A percentile compares a stretch with the other conserved stretches of the same genome.
Evolutionary conservation across 352 stramenopile species (phyloP).

Genomic region (Pythium volutum): DNA sequence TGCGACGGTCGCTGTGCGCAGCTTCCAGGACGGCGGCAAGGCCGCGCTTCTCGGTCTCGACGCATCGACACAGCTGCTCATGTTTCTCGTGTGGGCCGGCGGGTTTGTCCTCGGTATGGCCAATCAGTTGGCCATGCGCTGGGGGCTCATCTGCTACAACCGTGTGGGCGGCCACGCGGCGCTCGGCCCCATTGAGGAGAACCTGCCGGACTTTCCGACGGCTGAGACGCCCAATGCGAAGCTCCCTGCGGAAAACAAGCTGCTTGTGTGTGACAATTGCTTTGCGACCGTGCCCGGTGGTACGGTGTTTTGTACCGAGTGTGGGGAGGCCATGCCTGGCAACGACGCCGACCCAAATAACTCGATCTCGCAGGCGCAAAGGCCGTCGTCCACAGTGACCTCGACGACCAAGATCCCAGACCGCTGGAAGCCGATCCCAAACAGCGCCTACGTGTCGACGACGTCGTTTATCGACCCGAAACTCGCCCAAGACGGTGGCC

Average conservation of each 20-base stretch:
- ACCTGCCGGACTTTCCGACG: slow-evolving; percentile 67
- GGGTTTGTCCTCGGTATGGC: slow-evolving; percentile 55
- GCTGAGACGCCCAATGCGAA: slow-evolving; percentile 63
- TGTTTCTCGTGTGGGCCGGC: slow-evolving; percentile 82
- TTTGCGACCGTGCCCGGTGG: slow-evolving; percentile 80
- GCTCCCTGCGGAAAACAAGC: slow-evolving; percentile 49
- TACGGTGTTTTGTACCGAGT: slow-evolving; percentile 88
- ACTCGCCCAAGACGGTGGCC: slow-evolving; percentile 59
- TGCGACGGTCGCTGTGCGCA: slow-evolving; percentile 56
- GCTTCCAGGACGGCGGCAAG: slow-evolving; percentile 58
- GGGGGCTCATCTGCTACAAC: slow-evolving; percentile 89
- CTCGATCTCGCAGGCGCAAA: slow-evolving; percentile 85
- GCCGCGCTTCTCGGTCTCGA: slow-evolving; percentile 52
- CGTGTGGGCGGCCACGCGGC: slow-evolving; percentile 71
- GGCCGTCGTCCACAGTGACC: slow-evolving; percentile 82
- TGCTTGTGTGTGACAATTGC: slow-evolving; percentile 87
- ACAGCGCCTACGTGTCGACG: slow-evolving; percentile 82
- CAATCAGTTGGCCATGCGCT: slow-evolving; percentile 85
- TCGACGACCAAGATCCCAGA: slow-evolving; percentile 70
- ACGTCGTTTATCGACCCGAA: slow-evolving; percentile 89
- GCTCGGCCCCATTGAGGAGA: slow-evolving; percentile 65
- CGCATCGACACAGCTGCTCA: slow-evolving; percentile 49
- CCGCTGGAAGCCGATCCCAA: slow-evolving; percentile 79
- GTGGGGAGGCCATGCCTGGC: slow-evolving; percentile 79
- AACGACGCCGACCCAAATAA: slow-evolving; percentile 74